Base-by-base conservation (phyloP, 768 basidiomycete genomes). In the Mycena rebaudengoi region DNA sequence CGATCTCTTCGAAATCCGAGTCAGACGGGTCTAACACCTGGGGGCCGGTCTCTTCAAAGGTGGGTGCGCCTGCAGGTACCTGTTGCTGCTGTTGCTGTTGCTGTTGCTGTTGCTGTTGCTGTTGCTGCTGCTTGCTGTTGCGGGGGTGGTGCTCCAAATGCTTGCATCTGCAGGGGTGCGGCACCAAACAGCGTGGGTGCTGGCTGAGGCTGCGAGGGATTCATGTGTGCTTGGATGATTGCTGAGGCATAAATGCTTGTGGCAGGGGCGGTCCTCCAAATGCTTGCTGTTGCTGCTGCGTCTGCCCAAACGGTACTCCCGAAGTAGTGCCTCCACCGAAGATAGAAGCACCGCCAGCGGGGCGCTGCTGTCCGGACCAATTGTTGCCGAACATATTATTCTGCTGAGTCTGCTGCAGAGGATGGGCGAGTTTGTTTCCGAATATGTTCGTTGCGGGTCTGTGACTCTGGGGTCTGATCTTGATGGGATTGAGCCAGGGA, bases 1-100 rank as follows among this genome's bases (percentile, higher is more conserved):
- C 68, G 41, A 80, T 65, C 39, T 79, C 76, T 52, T 79, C 78
- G 40, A 75, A 76, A 1, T 69, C 71, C 20, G n/a, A n/a, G n/a
- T n/a, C n/a, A n/a, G n/a, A n/a, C n/a, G n/a, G n/a, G n/a, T n/a
- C n/a, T n/a, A n/a, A n/a, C n/a, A n/a, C n/a, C n/a, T n/a, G n/a
- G n/a, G n/a, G n/a, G n/a, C 79, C 74, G 2, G 65, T 61, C 5
- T 60, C 68, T 18, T 67, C 62, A n/a, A n/a, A n/a, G n/a, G n/a
- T n/a, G 2, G 65, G 29, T 0, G 45, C 49, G 25, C 23, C 21
- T 57, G 60, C 14, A 13, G 18, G n/a, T 23, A 11, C 26, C 25
- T 55, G 53, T 25, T 26, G 18, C 18, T 57, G 43, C n/a, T n/a
- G n/a, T n/a, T n/a, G n/a, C n/a, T n/a, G n/a, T 45, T 32, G 16